phyloP scores from a whole-genome alignment of 1,139 yeast species.

The Pichia sp. region DNA sequence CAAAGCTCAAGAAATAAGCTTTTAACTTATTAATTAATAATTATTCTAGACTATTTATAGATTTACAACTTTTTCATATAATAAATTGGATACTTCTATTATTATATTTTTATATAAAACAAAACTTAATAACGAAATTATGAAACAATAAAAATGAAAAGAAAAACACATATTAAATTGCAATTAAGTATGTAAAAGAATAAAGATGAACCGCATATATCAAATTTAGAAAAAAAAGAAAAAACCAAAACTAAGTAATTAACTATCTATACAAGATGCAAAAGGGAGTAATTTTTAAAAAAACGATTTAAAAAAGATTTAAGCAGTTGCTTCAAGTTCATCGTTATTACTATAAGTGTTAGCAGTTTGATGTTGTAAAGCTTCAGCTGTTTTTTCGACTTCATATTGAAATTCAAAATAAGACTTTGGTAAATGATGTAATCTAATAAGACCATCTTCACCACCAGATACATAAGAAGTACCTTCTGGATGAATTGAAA shows the following conservation, averaged over 20 bases:
- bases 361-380: constrained; percentile 19
- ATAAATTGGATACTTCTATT: too few species aligned
- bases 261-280: constrained; percentile 4
- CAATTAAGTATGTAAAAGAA: too few species aligned
- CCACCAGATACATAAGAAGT: constrained; percentile 93
- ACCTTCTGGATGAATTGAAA: constrained; percentile 94
- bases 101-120: too few species aligned
- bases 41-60: too few species aligned
- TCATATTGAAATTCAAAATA: constrained; percentile 91
- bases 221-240: too few species aligned
- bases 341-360: constrained; percentile 11
- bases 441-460: constrained; percentile 95
- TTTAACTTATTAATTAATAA: background rate
- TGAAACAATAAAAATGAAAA: too few species aligned
- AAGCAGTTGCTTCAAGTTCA: constrained; percentile 11
- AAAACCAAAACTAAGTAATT: too few species aligned
- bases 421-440: constrained; percentile 87
- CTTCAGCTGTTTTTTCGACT: constrained; percentile 72
- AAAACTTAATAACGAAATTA: too few species aligned
- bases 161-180: too few species aligned
- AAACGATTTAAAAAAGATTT: background rate
- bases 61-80: too few species aligned
- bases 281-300: background rate
- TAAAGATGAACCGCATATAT: too few species aligned
- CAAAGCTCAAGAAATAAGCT: constrained; percentile 5